phyloP scores from a whole-genome alignment of 179 eudicot genomes.

The Monotropa hypopitys region DNA sequence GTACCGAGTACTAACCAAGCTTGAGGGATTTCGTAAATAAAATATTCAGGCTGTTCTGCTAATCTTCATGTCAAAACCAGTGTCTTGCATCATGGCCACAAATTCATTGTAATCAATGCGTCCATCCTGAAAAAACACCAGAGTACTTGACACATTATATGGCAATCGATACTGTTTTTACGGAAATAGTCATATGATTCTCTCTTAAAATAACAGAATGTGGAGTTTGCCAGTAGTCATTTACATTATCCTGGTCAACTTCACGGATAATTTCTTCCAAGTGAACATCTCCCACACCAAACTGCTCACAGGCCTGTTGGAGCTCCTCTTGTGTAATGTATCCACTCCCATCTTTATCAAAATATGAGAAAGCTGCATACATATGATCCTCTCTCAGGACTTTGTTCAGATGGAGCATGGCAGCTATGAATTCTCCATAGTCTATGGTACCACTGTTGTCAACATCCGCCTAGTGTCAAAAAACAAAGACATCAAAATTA shows the following conservation, averaged over 20 bases:
- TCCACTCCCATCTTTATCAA: slow-evolving; percentile 73
- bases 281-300: slow-evolving; percentile 40
- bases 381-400: slow-evolving; percentile 54
- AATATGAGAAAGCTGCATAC: slow-evolving; percentile 63
- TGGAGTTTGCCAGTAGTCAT: slow-evolving; percentile 9
- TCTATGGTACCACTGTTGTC: slow-evolving; percentile 77
- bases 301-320: slow-evolving; percentile 61
- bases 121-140: slow-evolving; percentile 53
- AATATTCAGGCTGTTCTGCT: slow-evolving; percentile 24
- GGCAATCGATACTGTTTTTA: neutral
- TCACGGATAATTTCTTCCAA: slow-evolving; percentile 54
- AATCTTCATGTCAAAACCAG: slow-evolving; percentile 39
- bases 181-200: neutral
- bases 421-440: slow-evolving; percentile 64
- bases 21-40: slow-evolving; percentile 43
- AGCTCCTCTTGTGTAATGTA: slow-evolving; percentile 66
- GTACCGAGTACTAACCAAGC: slow-evolving; percentile 11
- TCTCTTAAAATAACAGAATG: neutral
- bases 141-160: neutral
- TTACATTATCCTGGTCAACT: slow-evolving; percentile 62
- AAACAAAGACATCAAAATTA: neutral
- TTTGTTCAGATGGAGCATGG: slow-evolving; percentile 67
- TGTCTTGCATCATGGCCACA: slow-evolving; percentile 88
- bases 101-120: slow-evolving; percentile 84
- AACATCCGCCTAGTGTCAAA: slow-evolving; percentile 47